Conservation (phyloP, 371 early-diverging fungal genomes). For the Pancytospora philotis region DNA sequence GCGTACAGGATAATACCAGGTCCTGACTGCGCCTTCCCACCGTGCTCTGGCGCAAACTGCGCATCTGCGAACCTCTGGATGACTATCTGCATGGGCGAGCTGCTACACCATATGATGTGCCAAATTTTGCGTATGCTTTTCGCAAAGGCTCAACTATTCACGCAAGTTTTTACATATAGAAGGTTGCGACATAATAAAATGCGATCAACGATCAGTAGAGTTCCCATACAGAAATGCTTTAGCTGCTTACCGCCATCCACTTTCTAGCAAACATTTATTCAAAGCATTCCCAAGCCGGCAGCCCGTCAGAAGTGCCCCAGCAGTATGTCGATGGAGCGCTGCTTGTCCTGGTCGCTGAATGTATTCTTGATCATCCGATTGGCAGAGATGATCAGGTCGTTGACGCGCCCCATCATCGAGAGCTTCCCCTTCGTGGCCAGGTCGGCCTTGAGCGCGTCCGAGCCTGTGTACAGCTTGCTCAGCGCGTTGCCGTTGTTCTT, state of each 20-base stretch:
- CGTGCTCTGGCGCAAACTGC: not conserved
- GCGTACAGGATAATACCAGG: not conserved
- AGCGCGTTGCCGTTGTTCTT: constrained; percentile 50
- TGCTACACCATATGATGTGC: not conserved
- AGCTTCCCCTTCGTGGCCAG: constrained; percentile 37
- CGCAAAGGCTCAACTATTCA: not conserved
- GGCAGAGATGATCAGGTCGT: constrained; percentile 47
- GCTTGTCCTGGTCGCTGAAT: constrained; percentile 49
- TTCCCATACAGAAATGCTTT: no score
- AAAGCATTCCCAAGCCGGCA: not conserved
- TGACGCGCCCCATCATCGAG: constrained; percentile 34
- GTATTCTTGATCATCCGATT: constrained; percentile 48
- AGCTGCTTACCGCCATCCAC: no score
- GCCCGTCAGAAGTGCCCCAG: constrained; percentile 14
- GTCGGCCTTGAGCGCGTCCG: constrained; percentile 49
- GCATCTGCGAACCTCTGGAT: not conserved
- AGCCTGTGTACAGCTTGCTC: constrained; percentile 48
- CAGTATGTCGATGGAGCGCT: constrained; percentile 41
- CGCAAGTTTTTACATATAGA: not conserved
- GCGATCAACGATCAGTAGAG: not conserved
- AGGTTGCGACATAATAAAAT: not conserved
- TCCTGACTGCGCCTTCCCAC: not conserved
- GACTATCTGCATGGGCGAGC: not conserved
- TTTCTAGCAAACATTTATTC: not conserved
- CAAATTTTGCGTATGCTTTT: not conserved